Evolutionary conservation across 257 asterid genomes (phyloP), one percentile per base, ranked within the genome.

Genomic region (Salvia splendens): DNA sequence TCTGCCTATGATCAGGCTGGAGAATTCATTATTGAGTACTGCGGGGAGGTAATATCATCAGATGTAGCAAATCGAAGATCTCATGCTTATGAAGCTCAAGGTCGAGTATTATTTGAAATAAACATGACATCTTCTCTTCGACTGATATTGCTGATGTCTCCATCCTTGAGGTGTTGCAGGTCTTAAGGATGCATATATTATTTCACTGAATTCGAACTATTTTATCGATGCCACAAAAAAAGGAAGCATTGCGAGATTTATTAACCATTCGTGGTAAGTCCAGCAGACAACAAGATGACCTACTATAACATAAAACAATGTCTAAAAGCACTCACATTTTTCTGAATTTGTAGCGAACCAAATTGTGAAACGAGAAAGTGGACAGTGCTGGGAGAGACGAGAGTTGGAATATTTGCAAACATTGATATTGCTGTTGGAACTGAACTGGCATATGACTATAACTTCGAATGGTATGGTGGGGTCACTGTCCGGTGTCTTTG

Each of bases 361-460:
- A 92, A 89, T 75, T 92, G 96, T 73, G 97, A 92, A 82, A 92
- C 97, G 61, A 85, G 98, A 86, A 93, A 89, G 78, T 93, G 98
- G 98, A 89, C 89, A 40, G 95, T 90, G 50, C 71, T 88, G 69
- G 97, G 97, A 70, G 92, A 88, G 74, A 85, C 92, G 2, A 81
- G 97, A 78, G 97, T 93, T 65, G 97, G 97, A 55, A 88, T 93
- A 77, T 93, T 86, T 76, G 92, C 98, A 8, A 88, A 80, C 80
- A 63, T 72, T 65, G 94, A 93, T 67, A 85, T 88, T 64, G 60
- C 75, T 63, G 71, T 71, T 52, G 97, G 97, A 71, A 81, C 85
- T 61, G 97, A 90, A 82, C 68, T 93, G 75, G 80, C 89, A 5
- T 88, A 88, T 73, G 84, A 93, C 77, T 93, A 93, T 77, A 86